A percentile compares a stretch with the other conserved stretches of the same genome.
These are phyloP conservation scores for Leccinum arenicola DNA, from an alignment of 768 basidiomycete species.

Conservation along the genomic window DNA sequence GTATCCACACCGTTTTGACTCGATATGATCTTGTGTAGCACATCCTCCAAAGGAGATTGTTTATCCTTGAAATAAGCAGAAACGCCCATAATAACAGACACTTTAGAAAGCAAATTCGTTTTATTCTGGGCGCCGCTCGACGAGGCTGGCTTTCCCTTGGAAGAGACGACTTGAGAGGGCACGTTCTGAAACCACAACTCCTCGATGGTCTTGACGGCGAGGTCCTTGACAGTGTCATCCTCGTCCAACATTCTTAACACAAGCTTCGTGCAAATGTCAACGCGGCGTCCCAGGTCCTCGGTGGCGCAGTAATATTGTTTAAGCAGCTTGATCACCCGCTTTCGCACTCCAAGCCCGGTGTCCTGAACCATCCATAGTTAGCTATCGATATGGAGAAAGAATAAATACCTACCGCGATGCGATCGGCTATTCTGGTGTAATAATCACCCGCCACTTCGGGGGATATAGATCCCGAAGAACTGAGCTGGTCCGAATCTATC, in stretches of 20 bases:
- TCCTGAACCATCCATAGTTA: slow-evolving; percentile 52
- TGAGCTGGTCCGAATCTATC: no score
- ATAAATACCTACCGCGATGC: slow-evolving; percentile 72
- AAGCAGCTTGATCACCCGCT: slow-evolving; percentile 93
- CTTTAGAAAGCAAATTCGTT: slow-evolving; percentile 56
- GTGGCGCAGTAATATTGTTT: slow-evolving; percentile 75
- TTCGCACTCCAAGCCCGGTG: slow-evolving; percentile 89
- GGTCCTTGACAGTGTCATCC: slow-evolving; percentile 92
- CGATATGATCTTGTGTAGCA: slow-evolving; percentile 78
- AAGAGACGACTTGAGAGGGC: slow-evolving; percentile 28
- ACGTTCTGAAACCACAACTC: slow-evolving; percentile 80
- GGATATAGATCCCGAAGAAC: slow-evolving; percentile 28
- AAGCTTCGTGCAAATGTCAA: slow-evolving; percentile 81
- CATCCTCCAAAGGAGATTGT: slow-evolving; percentile 79
- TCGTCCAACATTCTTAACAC: slow-evolving; percentile 87
- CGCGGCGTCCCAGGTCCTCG: slow-evolving; percentile 53
- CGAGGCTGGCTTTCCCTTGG: slow-evolving; percentile 37
- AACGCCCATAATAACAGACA: slow-evolving; percentile 82
- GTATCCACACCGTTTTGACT: slow-evolving; percentile 63
- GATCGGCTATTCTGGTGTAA: slow-evolving; percentile 82
- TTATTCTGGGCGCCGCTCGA: slow-evolving; percentile 45
- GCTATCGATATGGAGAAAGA: background rate
- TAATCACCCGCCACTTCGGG: slow-evolving; percentile 89
- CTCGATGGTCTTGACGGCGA: slow-evolving; percentile 85
- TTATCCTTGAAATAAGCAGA: slow-evolving; percentile 79